Evolutionary conservation across 2,329 filamentous ascomycete genomes (phyloP).

Genomic region (Chaetomium globosum): DNA sequence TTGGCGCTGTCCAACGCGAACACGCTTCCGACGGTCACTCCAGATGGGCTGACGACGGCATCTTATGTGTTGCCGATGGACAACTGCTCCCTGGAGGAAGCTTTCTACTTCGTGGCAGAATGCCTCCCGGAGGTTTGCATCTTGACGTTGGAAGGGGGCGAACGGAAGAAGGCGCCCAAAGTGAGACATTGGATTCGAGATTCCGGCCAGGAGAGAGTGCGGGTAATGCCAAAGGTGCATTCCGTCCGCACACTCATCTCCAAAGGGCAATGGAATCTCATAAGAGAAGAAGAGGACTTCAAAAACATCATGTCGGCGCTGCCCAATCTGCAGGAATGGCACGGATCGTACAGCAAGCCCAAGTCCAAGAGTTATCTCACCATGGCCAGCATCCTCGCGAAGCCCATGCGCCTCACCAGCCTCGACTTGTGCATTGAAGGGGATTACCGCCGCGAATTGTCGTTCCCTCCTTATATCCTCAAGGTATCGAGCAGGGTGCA

Average conservation of each 20-base stretch:
- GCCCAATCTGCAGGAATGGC: constrained; percentile 66
- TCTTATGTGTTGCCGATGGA: constrained; percentile 63
- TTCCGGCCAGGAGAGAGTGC: constrained; percentile 24
- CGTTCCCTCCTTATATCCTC: constrained; percentile 62
- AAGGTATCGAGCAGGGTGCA: constrained; percentile 64
- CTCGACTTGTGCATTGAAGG: constrained; percentile 71
- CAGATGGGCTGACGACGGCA: constrained; percentile 58
- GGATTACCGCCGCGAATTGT: constrained; percentile 67
- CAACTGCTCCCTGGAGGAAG: constrained; percentile 71
- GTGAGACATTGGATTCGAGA: constrained; percentile 57
- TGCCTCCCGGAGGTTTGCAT: constrained; percentile 65
- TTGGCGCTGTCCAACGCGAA: constrained; percentile 49
- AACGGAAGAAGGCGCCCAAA: constrained; percentile 73
- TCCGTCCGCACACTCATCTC: constrained; percentile 69
- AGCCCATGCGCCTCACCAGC: constrained; percentile 60
- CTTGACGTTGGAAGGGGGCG: constrained; percentile 74
- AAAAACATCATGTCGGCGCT: constrained; percentile 62
- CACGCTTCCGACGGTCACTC: constrained; percentile 56
- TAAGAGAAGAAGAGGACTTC: constrained; percentile 66
- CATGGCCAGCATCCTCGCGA: constrained; percentile 64
- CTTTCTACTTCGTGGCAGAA: constrained; percentile 64
- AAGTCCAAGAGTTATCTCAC: constrained; percentile 74
- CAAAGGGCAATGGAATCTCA: constrained; percentile 77
- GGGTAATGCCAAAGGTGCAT: constrained; percentile 45
- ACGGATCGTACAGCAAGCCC: constrained; percentile 68